phyloP scores from a whole-genome alignment of 768 basidiomycete species.

The Boletus rubropictus region DNA sequence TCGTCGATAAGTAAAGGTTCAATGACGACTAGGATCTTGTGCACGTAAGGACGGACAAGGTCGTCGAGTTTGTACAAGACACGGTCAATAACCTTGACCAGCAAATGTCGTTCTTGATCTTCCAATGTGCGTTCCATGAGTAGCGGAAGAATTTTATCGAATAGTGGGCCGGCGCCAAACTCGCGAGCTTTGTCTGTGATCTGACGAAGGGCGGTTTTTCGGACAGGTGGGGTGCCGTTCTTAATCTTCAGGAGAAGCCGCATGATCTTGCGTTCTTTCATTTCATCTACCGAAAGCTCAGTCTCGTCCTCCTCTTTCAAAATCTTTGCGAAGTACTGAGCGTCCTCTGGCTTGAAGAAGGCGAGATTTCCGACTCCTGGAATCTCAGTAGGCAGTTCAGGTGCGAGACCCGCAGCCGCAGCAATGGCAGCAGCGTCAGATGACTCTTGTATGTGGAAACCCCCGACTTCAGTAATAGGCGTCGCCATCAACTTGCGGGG shows the following conservation, averaged over 20 bases:
- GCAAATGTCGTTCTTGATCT: constrained; percentile 95
- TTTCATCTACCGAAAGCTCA: constrained; percentile 88
- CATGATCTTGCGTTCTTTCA: constrained; percentile 99
- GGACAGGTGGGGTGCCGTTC: constrained; percentile 97
- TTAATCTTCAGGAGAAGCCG: constrained; percentile 96
- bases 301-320: constrained; percentile 94
- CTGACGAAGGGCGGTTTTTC: constrained; percentile 94
- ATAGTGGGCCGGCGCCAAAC: constrained; percentile 95
- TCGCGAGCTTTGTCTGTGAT: constrained; percentile 99
- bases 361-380: constrained; percentile 95
- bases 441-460: constrained; percentile 96
- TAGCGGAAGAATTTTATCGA: constrained; percentile 96
- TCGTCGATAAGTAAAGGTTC: constrained; percentile 98
- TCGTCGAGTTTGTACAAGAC: constrained; percentile 99
- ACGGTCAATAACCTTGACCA: constrained; percentile 98
- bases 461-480: constrained; percentile 54
- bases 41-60: constrained; percentile 96
- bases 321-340: constrained; percentile 96
- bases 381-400: constrained; percentile 94
- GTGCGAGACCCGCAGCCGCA: constrained; percentile 86
- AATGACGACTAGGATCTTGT: constrained; percentile 99
- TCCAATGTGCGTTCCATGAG: constrained; percentile 98
- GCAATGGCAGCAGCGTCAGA: constrained; percentile 85
- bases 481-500: constrained; percentile 59
- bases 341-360: constrained; percentile 98